Conservation (phyloP, 169 alveolate genomes). For the Toxoplasma gondii region DNA sequence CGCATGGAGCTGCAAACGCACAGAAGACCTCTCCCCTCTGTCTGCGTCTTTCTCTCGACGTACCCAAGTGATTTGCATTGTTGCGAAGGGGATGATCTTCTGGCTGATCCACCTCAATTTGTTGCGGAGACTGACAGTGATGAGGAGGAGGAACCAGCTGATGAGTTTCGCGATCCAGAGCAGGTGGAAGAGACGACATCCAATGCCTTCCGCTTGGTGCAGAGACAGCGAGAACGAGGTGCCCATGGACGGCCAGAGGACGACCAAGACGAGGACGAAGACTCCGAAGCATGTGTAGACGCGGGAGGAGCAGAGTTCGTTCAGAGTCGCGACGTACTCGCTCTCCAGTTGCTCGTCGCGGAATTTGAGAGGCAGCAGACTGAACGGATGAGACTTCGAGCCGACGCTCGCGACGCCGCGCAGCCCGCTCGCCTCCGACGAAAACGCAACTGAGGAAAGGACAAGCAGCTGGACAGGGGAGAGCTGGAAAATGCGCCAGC, state of each 20-base stretch:
- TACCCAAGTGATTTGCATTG: not conserved
- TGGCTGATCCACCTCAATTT: not conserved
- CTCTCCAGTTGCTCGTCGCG: not conserved
- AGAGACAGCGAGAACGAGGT: not conserved
- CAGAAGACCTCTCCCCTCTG: not conserved
- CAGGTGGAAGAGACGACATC: not conserved
- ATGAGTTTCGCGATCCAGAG: not conserved
- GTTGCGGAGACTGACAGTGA: not conserved
- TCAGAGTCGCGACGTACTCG: constrained; percentile 7
- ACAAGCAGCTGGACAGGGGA: too few relatives aligned
- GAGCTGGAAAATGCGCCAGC: too few relatives aligned
- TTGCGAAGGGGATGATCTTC: not conserved
- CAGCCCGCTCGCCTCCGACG: not conserved
- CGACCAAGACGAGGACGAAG: constrained; percentile 11
- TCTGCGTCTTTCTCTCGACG: not conserved
- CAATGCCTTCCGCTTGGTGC: not conserved
- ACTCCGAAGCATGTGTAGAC: constrained; percentile 5
- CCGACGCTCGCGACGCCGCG: not conserved
- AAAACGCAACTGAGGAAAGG: not conserved
- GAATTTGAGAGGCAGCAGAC: not conserved
- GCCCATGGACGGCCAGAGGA: constrained; percentile 13
- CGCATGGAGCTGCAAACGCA: too few relatives aligned
- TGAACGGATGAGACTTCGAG: not conserved
- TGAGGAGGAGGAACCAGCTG: not conserved
- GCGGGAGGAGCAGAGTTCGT: not conserved